A percentile compares a stretch with the other conserved stretches of the same genome.
Evolutionary conservation across 495 filamentous ascomycete species (phyloP).

Genomic region (Neurospora pannonica): DNA sequence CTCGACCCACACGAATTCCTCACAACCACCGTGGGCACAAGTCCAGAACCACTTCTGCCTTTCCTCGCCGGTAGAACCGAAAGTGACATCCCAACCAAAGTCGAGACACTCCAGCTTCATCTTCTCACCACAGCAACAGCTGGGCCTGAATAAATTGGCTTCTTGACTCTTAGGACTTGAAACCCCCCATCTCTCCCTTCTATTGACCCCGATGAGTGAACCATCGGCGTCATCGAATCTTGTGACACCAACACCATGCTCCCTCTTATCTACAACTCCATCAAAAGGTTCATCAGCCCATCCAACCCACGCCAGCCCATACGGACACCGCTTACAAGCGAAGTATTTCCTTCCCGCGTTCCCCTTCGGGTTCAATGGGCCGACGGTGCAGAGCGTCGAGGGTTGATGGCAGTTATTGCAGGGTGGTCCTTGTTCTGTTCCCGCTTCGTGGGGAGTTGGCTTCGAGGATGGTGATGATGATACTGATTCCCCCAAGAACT

Average conservation of each 20-base stretch:
- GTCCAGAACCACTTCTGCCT: neutral
- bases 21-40: neutral
- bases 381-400: neutral
- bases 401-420: neutral
- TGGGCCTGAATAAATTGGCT: neutral
- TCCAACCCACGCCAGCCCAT: neutral
- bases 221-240: too few species aligned
- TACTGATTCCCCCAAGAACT: neutral
- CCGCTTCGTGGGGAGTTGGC: neutral
- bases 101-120: neutral
- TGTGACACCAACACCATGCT: neutral
- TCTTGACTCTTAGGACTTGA: neutral
- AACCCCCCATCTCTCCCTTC: neutral
- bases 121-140: neutral
- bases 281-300: neutral
- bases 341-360: neutral
- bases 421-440: neutral
- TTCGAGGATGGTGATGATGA: neutral
- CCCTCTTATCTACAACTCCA: neutral
- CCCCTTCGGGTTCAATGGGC: neutral
- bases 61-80: neutral
- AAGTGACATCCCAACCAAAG: neutral
- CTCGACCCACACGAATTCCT: neutral
- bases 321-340: neutral
- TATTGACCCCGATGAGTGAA: neutral